phyloP scores from a whole-genome alignment of 176 grass and related monocot genomes.

The Oryza brachyantha region DNA sequence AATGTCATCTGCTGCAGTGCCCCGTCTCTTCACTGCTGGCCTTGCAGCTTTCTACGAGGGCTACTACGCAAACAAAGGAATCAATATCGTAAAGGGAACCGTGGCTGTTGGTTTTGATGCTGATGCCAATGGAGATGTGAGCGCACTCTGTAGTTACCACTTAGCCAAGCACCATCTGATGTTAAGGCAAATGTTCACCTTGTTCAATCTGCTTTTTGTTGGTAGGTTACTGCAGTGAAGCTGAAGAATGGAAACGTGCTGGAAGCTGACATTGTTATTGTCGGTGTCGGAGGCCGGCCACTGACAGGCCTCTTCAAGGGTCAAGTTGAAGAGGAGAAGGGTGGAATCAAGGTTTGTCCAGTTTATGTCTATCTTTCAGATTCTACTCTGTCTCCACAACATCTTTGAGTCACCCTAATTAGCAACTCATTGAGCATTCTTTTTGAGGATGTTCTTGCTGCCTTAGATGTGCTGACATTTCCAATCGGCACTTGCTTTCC shows the following conservation, averaged over 20 bases:
- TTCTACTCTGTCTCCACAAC: neutral
- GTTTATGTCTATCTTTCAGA: neutral
- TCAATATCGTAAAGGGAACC: constrained; percentile 82
- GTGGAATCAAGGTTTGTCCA: constrained; percentile 82
- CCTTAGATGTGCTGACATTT: neutral
- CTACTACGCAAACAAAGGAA: constrained; percentile 82
- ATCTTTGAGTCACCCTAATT: neutral
- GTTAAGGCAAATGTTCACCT: constrained; percentile 3
- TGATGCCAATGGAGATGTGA: constrained; percentile 78
- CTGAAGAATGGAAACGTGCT: constrained; percentile 81
- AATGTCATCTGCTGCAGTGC: constrained; percentile 60
- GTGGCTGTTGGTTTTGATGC: constrained; percentile 78
- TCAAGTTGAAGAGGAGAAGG: constrained; percentile 82
- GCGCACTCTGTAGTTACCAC: constrained; percentile 3
- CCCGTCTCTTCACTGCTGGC: constrained; percentile 81
- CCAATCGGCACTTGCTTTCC: neutral
- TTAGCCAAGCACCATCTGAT: neutral
- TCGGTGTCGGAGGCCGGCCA: constrained; percentile 86
- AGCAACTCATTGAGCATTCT: neutral
- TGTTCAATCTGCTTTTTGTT: constrained; percentile 23
- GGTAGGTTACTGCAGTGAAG: constrained; percentile 75
- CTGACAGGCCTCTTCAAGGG: constrained; percentile 78
- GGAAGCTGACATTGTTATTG: constrained; percentile 81
- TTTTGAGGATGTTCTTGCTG: neutral
- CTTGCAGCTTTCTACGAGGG: constrained; percentile 93